These are phyloP conservation scores for Rutidosis leptorrhynchoides DNA, from an alignment of 129 eudicot species.

Conservation along the genomic window DNA sequence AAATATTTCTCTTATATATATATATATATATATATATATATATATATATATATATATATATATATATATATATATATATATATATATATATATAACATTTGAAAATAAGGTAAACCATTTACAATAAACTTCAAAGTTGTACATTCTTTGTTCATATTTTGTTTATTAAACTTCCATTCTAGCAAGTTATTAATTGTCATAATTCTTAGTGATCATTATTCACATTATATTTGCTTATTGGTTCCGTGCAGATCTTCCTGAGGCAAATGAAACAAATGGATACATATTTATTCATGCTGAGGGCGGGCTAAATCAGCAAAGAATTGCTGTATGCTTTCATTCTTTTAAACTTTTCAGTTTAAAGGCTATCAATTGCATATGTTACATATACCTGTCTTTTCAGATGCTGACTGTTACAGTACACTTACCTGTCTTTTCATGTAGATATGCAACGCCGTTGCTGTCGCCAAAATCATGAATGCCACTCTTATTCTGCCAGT, in stretches of 20 bases:
- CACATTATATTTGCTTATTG: neutral
- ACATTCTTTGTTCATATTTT: too few species aligned
- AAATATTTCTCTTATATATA: too few species aligned
- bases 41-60: too few species aligned
- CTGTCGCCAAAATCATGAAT: conserved; percentile 93
- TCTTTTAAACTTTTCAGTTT: conserved; percentile 20
- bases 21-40: too few species aligned
- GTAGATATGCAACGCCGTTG: conserved; percentile 99
- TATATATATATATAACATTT: too few species aligned
- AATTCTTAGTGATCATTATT: conserved; percentile 5
- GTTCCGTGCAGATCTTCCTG: conserved; percentile 69
- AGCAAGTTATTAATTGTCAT: too few species aligned
- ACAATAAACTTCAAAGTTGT: too few species aligned
- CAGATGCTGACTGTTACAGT: neutral
- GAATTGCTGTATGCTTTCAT: conserved; percentile 82
- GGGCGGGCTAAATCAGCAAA: conserved; percentile 98
- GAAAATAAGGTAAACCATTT: too few species aligned
- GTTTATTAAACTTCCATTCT: too few species aligned
- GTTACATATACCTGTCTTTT: conserved; percentile 7
- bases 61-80: too few species aligned
- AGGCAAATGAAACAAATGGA: conserved; percentile 85
- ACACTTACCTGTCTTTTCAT: conserved; percentile 16
- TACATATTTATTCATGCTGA: conserved; percentile 96
- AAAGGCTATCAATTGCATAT: neutral
- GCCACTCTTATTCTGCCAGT: conserved; percentile 93